Conservation (phyloP, 768 basidiomycete species). For the Wakefieldia striispora region DNA sequence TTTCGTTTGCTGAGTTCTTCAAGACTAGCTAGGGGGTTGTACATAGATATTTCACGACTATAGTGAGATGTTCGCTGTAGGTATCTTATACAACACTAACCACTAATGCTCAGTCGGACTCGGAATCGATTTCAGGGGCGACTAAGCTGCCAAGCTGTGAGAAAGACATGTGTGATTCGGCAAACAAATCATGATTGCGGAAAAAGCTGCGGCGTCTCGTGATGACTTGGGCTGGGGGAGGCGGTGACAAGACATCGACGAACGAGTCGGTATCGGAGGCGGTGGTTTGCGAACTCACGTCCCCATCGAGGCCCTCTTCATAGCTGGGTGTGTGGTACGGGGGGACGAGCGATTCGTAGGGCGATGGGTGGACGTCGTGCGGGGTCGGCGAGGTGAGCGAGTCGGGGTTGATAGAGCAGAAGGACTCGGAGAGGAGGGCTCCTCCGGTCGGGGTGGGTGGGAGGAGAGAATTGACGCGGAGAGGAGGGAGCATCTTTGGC, state of each 20-base stretch:
- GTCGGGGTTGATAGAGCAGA: neutral
- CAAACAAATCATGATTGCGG: constrained; percentile 25
- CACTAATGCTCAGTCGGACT: neutral
- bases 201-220: constrained; percentile 15
- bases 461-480: constrained; percentile 8
- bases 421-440: constrained; percentile 2
- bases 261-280: constrained; percentile 13
- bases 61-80: no score
- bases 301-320: neutral
- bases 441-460: constrained; percentile 5
- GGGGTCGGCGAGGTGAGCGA: neutral
- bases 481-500: constrained; percentile 1
- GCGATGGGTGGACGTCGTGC: no score
- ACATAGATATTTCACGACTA: no score
- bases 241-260: constrained; percentile 20
- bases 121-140: constrained; percentile 2
- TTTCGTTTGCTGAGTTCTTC: no score
- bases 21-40: no score
- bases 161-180: constrained; percentile 26
- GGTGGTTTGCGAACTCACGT: neutral
- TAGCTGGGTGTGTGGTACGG: neutral
- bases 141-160: constrained; percentile 26
- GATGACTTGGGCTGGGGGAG: constrained; percentile 1
- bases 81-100: neutral
- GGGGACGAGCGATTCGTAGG: no score